These are phyloP conservation scores for Brassica juncea DNA, from an alignment of 345 rosid species.

Conservation along the genomic window DNA sequence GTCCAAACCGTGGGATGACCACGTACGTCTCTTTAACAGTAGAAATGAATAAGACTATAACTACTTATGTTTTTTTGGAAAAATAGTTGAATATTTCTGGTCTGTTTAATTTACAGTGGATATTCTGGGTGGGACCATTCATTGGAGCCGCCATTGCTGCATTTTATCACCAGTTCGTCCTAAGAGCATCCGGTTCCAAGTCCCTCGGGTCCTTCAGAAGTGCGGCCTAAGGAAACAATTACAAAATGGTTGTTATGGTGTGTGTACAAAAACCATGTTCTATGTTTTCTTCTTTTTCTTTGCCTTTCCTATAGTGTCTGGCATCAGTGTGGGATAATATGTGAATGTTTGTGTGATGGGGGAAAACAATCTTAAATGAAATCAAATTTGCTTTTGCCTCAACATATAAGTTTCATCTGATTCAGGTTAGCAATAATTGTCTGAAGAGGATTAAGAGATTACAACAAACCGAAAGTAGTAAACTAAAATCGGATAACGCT, in stretches of 20 bases:
- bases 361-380: constrained; percentile 30
- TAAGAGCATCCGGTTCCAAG: constrained; percentile 77
- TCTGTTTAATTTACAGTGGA: constrained; percentile 49
- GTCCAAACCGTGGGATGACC: constrained; percentile 93
- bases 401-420: background rate
- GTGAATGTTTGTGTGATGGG: constrained; percentile 17
- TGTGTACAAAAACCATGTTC: background rate
- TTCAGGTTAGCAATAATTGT: background rate
- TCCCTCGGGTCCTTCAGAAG: constrained; percentile 91
- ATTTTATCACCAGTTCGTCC: constrained; percentile 60
- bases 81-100: background rate
- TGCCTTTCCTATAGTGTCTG: background rate
- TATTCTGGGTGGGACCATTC: constrained; percentile 76
- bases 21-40: constrained; percentile 43
- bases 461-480: background rate
- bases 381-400: constrained; percentile 32
- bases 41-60: background rate
- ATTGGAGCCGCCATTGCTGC: constrained; percentile 69
- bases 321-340: constrained; percentile 1
- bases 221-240: constrained; percentile 39
- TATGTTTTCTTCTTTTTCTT: too few relatives aligned
- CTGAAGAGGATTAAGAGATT: background rate
- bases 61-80: too few relatives aligned
- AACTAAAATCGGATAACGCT: background rate
- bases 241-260: constrained; percentile 28